Evolutionary conservation across 768 basidiomycete genomes (phyloP).

Genomic region (Mycena metata): DNA sequence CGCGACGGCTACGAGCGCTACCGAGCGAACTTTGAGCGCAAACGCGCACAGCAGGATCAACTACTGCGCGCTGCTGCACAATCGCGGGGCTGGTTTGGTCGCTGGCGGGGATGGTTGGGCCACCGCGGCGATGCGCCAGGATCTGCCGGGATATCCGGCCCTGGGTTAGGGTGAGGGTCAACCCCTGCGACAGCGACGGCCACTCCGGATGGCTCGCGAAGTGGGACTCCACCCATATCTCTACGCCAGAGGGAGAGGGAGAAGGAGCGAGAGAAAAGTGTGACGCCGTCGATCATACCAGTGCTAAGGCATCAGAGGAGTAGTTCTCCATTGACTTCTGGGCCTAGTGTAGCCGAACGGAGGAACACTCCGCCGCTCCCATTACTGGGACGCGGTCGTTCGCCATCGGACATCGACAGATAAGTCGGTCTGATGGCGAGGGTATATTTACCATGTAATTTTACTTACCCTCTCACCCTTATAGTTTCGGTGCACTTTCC

Average conservation of each 20-base stretch:
- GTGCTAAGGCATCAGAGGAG: background rate
- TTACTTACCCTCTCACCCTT: too few relatives aligned
- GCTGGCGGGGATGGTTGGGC: slow-evolving; percentile 39
- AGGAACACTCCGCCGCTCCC: slow-evolving; percentile 5
- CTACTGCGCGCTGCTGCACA: slow-evolving; percentile 36
- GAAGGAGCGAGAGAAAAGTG: slow-evolving; percentile 36
- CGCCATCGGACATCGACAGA: background rate
- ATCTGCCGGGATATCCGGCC: slow-evolving; percentile 36
- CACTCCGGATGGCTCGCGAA: slow-evolving; percentile 33
- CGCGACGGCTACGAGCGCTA: slow-evolving; percentile 95
- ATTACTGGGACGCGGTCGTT: background rate
- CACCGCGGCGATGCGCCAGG: slow-evolving; percentile 3
- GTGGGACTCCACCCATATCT: slow-evolving; percentile 50
- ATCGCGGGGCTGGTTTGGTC: slow-evolving; percentile 49
- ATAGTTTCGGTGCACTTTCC: too few relatives aligned
- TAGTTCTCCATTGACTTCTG: background rate
- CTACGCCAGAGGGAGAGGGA: too few relatives aligned
- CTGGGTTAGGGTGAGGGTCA: slow-evolving; percentile 38
- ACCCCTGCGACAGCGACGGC: slow-evolving; percentile 34
- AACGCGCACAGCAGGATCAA: slow-evolving; percentile 74
- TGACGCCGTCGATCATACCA: slow-evolving; percentile 48
- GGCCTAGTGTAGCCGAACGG: slow-evolving; percentile 4
- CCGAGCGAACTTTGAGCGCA: slow-evolving; percentile 86
- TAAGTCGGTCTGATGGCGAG: too few relatives aligned
- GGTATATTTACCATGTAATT: too few relatives aligned